These are phyloP conservation scores for Cercophora scortea DNA, from an alignment of 495 filamentous ascomycete genomes.

Conservation along the genomic window DNA sequence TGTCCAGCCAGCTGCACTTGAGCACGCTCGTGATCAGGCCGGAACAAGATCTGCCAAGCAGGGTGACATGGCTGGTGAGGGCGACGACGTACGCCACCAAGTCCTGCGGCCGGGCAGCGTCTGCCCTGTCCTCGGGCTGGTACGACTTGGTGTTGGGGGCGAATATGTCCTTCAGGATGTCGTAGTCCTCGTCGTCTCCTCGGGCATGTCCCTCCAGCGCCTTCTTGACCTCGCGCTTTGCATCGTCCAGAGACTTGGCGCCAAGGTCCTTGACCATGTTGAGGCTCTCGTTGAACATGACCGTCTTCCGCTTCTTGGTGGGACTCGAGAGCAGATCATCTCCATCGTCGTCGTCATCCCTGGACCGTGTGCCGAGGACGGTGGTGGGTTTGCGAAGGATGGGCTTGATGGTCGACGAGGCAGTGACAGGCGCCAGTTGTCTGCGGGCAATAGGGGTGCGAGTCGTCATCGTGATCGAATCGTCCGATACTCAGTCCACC, in stretches of 20 bases:
- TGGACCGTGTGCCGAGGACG: conserved; percentile 27
- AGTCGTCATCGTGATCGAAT: conserved; percentile 17
- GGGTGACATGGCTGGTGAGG: conserved; percentile 62
- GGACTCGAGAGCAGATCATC: conserved; percentile 41
- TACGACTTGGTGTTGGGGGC: conserved; percentile 30
- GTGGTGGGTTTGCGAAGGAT: conserved; percentile 35
- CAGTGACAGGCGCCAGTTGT: conserved; percentile 7
- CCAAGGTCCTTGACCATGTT: conserved; percentile 52
- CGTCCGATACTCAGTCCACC: background rate
- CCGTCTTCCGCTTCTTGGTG: conserved; percentile 46
- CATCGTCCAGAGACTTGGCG: conserved; percentile 39
- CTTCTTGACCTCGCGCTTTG: conserved; percentile 65
- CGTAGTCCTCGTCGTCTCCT: conserved; percentile 64
- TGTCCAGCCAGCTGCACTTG: conserved; percentile 72
- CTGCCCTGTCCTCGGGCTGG: conserved; percentile 25
- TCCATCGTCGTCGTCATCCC: conserved; percentile 31
- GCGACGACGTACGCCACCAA: conserved; percentile 70
- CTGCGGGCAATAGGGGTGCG: conserved; percentile 18
- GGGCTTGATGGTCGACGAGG: conserved; percentile 30
- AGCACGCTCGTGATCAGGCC: conserved; percentile 67
- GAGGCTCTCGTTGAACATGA: conserved; percentile 69
- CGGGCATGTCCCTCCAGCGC: conserved; percentile 61
- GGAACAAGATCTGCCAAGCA: conserved; percentile 63
- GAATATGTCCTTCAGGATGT: conserved; percentile 65
- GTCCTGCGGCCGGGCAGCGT: conserved; percentile 31